phyloP scores from a whole-genome alignment of 208 protist species.

The Lotmaria passim region DNA sequence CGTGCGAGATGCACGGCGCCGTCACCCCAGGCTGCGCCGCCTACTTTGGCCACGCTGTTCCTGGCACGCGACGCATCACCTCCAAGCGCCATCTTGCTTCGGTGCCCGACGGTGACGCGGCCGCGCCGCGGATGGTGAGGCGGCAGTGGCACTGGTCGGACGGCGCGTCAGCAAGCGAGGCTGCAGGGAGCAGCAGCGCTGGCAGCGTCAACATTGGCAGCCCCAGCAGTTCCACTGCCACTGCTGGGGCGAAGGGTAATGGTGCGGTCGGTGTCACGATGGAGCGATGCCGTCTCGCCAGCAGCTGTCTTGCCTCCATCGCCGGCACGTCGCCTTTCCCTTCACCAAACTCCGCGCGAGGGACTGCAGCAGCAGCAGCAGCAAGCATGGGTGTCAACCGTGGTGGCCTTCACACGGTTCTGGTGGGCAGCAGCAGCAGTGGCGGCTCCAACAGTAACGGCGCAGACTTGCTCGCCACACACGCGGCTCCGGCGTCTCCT shows the following conservation, averaged over 20 bases:
- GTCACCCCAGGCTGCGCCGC: background rate
- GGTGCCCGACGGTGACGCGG: background rate
- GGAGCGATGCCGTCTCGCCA: constrained; percentile 8
- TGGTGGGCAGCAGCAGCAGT: background rate
- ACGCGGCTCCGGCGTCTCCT: too few relatives aligned
- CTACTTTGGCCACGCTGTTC: background rate
- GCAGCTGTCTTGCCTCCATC: constrained; percentile 7
- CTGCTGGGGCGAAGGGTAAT: too few relatives aligned
- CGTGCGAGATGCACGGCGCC: background rate
- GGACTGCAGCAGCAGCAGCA: background rate
- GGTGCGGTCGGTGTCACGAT: background rate
- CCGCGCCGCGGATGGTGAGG: background rate
- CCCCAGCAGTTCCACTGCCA: too few relatives aligned
- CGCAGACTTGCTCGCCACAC: too few relatives aligned
- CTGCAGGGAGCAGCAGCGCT: background rate
- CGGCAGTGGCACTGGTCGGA: constrained; percentile 13
- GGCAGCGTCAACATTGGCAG: background rate
- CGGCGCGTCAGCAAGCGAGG: background rate
- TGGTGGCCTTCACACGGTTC: background rate
- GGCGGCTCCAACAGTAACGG: background rate
- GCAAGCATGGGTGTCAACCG: background rate
- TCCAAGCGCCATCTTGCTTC: background rate
- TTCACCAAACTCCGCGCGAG: background rate
- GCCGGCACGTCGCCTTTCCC: constrained; percentile 4
- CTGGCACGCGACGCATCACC: background rate